These are phyloP conservation scores for Vanrija sp. DNA, from an alignment of 1,284 basidiomycete species.

Conservation along the genomic window DNA sequence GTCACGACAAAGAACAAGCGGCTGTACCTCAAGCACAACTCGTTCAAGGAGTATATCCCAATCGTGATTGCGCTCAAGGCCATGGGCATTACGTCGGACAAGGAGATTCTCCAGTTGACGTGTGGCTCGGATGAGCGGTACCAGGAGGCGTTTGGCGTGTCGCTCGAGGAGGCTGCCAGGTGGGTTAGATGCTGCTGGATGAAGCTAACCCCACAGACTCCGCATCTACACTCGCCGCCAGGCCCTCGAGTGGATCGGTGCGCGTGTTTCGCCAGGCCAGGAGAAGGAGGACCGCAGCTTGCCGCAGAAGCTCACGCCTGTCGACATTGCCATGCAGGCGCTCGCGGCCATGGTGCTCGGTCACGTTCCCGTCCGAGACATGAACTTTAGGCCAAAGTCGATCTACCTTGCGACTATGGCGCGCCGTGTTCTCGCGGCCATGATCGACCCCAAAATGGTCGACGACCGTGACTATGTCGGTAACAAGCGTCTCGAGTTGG, in stretches of 20 bases:
- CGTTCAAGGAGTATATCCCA: conserved; percentile 94
- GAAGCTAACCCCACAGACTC: conserved; percentile 46
- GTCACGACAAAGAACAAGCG: conserved; percentile 90
- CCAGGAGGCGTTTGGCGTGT: conserved; percentile 82
- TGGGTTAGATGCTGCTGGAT: conserved; percentile 11
- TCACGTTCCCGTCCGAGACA: conserved; percentile 85
- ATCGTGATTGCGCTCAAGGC: conserved; percentile 96
- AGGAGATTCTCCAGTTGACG: conserved; percentile 92
- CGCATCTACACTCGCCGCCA: conserved; percentile 91
- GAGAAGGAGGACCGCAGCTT: conserved; percentile 49
- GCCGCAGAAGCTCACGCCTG: conserved; percentile 70
- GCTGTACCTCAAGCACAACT: conserved; percentile 97
- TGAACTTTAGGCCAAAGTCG: conserved; percentile 92
- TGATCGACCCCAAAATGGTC: conserved; percentile 94
- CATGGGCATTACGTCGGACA: conserved; percentile 93
- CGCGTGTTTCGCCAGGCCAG: conserved; percentile 77
- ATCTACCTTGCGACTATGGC: conserved; percentile 99
- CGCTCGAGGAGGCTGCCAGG: conserved; percentile 88
- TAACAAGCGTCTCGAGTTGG: conserved; percentile 96
- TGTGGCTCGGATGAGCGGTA: conserved; percentile 90
- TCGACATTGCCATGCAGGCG: conserved; percentile 94
- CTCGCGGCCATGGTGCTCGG: conserved; percentile 95
- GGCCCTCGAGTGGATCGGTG: conserved; percentile 92
- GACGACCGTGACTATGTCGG: conserved; percentile 99
- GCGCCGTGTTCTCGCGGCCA: conserved; percentile 88